These are phyloP conservation scores for Daldinia sp. DNA, from an alignment of 2,329 filamentous ascomycete genomes.

Conservation along the genomic window DNA sequence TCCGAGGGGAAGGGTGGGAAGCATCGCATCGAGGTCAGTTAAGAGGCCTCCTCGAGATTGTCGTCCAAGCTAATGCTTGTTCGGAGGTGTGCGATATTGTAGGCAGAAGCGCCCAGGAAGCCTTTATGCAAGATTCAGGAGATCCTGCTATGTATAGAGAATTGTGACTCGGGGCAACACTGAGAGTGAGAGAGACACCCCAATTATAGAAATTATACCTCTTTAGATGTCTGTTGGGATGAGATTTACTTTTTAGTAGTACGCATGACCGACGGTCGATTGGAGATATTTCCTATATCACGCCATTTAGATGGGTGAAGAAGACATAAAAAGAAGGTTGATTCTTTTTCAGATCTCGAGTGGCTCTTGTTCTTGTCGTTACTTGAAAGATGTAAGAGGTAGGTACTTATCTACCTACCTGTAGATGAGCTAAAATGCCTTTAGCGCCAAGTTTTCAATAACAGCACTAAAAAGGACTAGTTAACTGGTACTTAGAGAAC, in stretches of 20 bases:
- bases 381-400: neutral
- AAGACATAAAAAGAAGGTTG: neutral
- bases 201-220: neutral
- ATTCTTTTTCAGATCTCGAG: neutral
- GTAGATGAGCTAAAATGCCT: too few species aligned
- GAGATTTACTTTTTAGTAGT: neutral
- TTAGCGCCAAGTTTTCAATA: too few species aligned
- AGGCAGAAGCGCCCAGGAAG: slow-evolving; percentile 14
- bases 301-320: neutral
- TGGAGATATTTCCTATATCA: neutral
- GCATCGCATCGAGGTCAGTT: slow-evolving; percentile 33
- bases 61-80: neutral
- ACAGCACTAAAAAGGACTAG: too few species aligned
- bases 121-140: slow-evolving; percentile 3
- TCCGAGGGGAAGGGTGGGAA: slow-evolving; percentile 17
- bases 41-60: slow-evolving; percentile 1
- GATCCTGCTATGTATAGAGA: slow-evolving; percentile 1
- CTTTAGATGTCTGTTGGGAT: neutral
- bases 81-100: neutral
- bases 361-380: neutral
- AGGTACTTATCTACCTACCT: too few species aligned
- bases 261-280: slow-evolving; percentile 11
- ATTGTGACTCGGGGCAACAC: slow-evolving; percentile 4
- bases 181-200: neutral
- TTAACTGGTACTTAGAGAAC: too few species aligned